Base-by-base conservation (phyloP, 78 protist species). In the Trichosphaerium sp. region DNA sequence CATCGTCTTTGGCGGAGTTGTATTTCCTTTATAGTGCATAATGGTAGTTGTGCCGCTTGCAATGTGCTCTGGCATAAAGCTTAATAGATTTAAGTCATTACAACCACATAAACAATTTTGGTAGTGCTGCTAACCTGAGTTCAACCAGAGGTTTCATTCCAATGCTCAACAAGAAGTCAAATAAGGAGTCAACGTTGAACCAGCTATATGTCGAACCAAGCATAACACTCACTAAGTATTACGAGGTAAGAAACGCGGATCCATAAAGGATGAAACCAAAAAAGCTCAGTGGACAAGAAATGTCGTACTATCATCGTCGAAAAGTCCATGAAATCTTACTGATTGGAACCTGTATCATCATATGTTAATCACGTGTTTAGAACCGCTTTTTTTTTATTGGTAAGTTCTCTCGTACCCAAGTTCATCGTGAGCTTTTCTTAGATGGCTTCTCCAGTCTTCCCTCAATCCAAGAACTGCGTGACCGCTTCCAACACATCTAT, bases 251-350 rank as follows among this genome's bases (percentile, higher is more conserved):
- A n/a, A n/a, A n/a, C n/a, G n/a, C n/a, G n/a, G n/a, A n/a, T n/a
- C n/a, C n/a, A n/a, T n/a, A n/a, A n/a, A n/a, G n/a, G n/a, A n/a
- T n/a, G n/a, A n/a, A n/a, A n/a, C n/a, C n/a, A n/a, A n/a, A n/a
- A n/a, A n/a, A n/a, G n/a, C n/a, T n/a, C 18, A 23, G n/a, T 12
- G 8, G 47, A 8, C 47, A 4, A 61, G 76, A 59, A 52, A 37
- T 4, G 65, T 75, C 43, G 51, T 65, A 64, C 71, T 51, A 49
- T 80, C 85, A 3, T 80, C 80, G 62, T 80, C 81, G 42, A 80
- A 69, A 38, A 80, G 54, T 57, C 85, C 85, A 43, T 80, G 85
- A 64, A 80, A 80, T 39, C 85, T 52, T 58, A 80, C 76, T 37
- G 63, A 18, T 74, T 74, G 39, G 10, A 74, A 65, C n/a, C n/a